A percentile compares a stretch with the other conserved stretches of the same genome.
These are phyloP conservation scores for Pseudozyma sp. DNA, from an alignment of 1,284 basidiomycete species.

Conservation along the genomic window DNA sequence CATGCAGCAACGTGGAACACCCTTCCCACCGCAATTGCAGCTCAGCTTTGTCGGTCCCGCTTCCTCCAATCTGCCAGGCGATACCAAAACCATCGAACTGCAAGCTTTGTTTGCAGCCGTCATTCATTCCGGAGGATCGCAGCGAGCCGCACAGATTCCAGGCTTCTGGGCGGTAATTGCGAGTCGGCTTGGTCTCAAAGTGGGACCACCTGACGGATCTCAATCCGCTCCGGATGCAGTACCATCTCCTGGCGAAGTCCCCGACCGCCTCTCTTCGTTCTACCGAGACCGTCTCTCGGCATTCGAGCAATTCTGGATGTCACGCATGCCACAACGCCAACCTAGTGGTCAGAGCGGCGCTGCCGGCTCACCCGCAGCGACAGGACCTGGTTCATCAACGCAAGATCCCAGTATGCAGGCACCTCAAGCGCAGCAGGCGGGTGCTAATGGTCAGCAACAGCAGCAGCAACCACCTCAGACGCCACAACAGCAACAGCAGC, in stretches of 20 bases:
- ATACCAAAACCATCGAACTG: slow-evolving; percentile 59
- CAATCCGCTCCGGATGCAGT: slow-evolving; percentile 49
- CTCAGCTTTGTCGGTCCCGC: slow-evolving; percentile 60
- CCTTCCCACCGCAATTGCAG: slow-evolving; percentile 46
- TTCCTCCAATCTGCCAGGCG: slow-evolving; percentile 43
- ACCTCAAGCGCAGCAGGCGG: slow-evolving; percentile 13
- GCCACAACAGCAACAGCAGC: slow-evolving; percentile 20
- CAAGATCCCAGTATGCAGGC: slow-evolving; percentile 18
- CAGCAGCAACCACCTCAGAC: slow-evolving; percentile 10
- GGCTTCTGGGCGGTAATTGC: slow-evolving; percentile 64
- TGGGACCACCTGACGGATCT: slow-evolving; percentile 43
- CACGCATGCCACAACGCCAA: slow-evolving; percentile 53
- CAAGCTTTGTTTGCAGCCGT: slow-evolving; percentile 60
- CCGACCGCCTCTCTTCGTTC: slow-evolving; percentile 59
- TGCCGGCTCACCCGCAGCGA: slow-evolving; percentile 31
- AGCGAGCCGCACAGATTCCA: slow-evolving; percentile 46
- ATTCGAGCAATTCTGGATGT: slow-evolving; percentile 64
- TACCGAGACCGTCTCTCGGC: slow-evolving; percentile 56
- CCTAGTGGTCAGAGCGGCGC: slow-evolving; percentile 33
- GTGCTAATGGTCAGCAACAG: slow-evolving; percentile 5
- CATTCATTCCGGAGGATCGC: slow-evolving; percentile 56
- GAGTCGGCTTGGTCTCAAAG: slow-evolving; percentile 57
- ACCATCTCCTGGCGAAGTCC: slow-evolving; percentile 54
- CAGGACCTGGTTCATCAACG: slow-evolving; percentile 9
- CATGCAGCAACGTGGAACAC: slow-evolving; percentile 57